Percentiles rank a stretch among this genome's conserved stretches.
Evolutionary conservation across 2,329 filamentous ascomycete species (phyloP).

Genomic region (Fusarium decemcellulare): DNA sequence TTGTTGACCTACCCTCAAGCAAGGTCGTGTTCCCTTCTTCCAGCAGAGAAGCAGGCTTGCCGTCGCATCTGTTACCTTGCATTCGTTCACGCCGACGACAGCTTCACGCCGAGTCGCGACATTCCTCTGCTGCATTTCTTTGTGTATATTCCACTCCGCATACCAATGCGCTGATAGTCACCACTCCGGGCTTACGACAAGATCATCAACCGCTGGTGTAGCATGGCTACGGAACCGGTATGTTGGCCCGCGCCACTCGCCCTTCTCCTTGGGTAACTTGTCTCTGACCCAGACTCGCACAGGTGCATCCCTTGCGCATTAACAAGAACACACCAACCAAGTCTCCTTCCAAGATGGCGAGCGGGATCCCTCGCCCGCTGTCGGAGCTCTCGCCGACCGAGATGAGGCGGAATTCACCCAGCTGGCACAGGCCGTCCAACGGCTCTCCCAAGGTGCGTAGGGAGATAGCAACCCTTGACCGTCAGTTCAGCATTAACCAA

Average conservation of each 20-base stretch:
- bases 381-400: conserved; percentile 91
- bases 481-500: conserved; percentile 49
- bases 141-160: conserved; percentile 43
- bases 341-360: conserved; percentile 75
- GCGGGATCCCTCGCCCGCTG: conserved; percentile 79
- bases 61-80: conserved; percentile 43
- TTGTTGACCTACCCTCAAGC: conserved; percentile 24
- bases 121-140: conserved; percentile 48
- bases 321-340: conserved; percentile 75
- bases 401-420: conserved; percentile 91
- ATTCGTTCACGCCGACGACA: conserved; percentile 39
- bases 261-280: conserved; percentile 31
- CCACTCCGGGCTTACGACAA: conserved; percentile 40
- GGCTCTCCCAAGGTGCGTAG: conserved; percentile 55
- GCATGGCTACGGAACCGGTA: conserved; percentile 58
- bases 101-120: conserved; percentile 43
- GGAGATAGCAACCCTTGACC: conserved; percentile 13
- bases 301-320: conserved; percentile 86
- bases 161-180: conserved; percentile 54
- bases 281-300: conserved; percentile 43
- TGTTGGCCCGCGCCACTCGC: conserved; percentile 41
- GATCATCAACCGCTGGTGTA: conserved; percentile 43
- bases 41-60: conserved; percentile 30
- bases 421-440: conserved; percentile 85
- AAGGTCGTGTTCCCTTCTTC: conserved; percentile 45